These are phyloP conservation scores for Stellera chamaejasme DNA, from an alignment of 345 rosid species.

Conservation along the genomic window DNA sequence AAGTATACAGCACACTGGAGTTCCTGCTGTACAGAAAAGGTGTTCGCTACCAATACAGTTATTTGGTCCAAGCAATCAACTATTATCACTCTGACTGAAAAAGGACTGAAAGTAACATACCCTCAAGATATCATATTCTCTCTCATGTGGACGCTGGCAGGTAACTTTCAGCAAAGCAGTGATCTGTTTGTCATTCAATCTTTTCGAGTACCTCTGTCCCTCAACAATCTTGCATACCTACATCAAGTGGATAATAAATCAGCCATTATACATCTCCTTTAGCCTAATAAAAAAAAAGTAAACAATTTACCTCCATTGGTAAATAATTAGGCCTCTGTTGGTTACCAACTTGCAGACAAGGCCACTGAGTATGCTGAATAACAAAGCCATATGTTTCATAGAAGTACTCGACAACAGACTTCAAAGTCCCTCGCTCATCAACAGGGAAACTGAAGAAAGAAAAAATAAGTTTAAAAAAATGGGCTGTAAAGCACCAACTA, in stretches of 20 bases:
- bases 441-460: conserved; percentile 58
- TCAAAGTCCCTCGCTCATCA: conserved; percentile 80
- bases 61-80: too few relatives aligned
- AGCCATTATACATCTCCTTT: background rate
- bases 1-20: too few relatives aligned
- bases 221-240: conserved; percentile 97
- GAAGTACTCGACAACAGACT: conserved; percentile 87
- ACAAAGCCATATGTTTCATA: conserved; percentile 64
- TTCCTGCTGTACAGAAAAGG: too few relatives aligned
- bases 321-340: conserved; percentile 85
- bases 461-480: conserved; percentile 4
- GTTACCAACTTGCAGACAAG: conserved; percentile 93
- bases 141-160: conserved; percentile 81
- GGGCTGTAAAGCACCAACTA: background rate
- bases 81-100: background rate
- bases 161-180: conserved; percentile 86
- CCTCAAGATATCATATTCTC: conserved; percentile 75
- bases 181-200: conserved; percentile 92
- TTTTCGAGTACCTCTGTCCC: conserved; percentile 92
- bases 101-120: conserved; percentile 25
- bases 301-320: conserved; percentile 72
- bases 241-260: conserved; percentile 4
- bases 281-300: background rate
- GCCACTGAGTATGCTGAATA: conserved; percentile 73
- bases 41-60: too few relatives aligned